Conservation (phyloP, 129 eudicot species). For the Glebionis coronaria region DNA sequence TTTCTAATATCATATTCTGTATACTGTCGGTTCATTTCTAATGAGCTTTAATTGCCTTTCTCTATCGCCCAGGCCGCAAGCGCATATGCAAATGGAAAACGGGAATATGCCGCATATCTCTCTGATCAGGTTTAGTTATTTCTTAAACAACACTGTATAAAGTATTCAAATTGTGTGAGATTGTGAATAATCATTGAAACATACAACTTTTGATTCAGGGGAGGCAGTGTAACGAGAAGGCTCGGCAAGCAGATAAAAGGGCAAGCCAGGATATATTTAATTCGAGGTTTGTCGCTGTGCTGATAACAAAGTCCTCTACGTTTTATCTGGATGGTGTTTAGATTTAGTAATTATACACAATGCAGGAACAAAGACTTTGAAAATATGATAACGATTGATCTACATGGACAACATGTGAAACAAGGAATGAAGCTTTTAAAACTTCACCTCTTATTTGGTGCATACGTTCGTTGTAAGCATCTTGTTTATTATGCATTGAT, state of each 20-base stretch:
- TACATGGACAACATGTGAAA: constrained; percentile 98
- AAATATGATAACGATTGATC: constrained; percentile 83
- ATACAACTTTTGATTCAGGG: constrained; percentile 48
- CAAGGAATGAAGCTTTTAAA: constrained; percentile 88
- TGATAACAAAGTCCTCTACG: background rate
- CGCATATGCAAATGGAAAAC: constrained; percentile 76
- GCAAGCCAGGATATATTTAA: constrained; percentile 87
- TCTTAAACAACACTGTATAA: background rate
- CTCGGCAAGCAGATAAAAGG: constrained; percentile 79
- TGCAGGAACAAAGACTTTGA: constrained; percentile 82
- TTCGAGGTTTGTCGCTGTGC: constrained; percentile 56
- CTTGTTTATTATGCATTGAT: background rate
- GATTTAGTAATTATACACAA: constrained; percentile 14
- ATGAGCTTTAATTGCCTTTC: constrained; percentile 4
- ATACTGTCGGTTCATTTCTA: background rate
- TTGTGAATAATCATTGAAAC: background rate
- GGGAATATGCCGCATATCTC: constrained; percentile 68
- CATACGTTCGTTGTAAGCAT: constrained; percentile 87
- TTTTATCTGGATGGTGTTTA: background rate
- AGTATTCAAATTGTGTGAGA: background rate
- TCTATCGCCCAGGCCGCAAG: constrained; percentile 65
- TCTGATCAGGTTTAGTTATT: constrained; percentile 62
- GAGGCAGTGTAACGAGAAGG: constrained; percentile 53
- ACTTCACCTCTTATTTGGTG: constrained; percentile 92
- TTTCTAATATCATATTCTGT: constrained; percentile 9